These are phyloP conservation scores for Aphanomyces stellatus DNA, from an alignment of 352 stramenopile species.

Conservation along the genomic window DNA sequence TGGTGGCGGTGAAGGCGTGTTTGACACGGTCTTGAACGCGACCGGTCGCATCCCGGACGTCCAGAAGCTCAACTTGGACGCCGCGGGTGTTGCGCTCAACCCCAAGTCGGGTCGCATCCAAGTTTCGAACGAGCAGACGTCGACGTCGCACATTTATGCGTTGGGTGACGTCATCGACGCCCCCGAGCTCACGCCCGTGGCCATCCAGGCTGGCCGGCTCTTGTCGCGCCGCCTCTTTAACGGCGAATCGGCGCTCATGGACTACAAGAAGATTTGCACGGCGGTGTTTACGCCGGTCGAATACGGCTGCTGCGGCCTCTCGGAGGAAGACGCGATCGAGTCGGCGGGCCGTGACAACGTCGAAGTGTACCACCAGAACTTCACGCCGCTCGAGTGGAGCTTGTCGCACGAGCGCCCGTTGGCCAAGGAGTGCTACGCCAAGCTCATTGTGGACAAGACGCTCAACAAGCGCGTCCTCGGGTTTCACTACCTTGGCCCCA, in stretches of 20 bases:
- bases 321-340: conserved; percentile 91
- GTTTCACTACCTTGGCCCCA: conserved; percentile 97
- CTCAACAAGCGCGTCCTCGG: conserved; percentile 88
- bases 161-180: conserved; percentile 96
- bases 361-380: conserved; percentile 95
- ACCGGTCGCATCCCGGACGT: conserved; percentile 93
- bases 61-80: conserved; percentile 78
- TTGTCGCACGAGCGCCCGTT: conserved; percentile 47
- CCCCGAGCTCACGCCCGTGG: conserved; percentile 96
- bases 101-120: conserved; percentile 88
- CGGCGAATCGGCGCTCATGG: conserved; percentile 66
- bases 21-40: conserved; percentile 95
- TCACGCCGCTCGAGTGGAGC: conserved; percentile 94
- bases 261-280: conserved; percentile 89
- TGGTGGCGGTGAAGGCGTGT: conserved; percentile 82
- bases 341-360: conserved; percentile 86
- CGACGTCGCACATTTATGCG: conserved; percentile 93
- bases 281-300: conserved; percentile 97
- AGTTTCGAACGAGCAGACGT: conserved; percentile 89
- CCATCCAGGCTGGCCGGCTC: conserved; percentile 91
- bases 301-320: conserved; percentile 95
- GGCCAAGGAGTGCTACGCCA: conserved; percentile 87
- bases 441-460: conserved; percentile 91
- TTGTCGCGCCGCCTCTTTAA: conserved; percentile 91
- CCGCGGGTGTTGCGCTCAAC: conserved; percentile 83